Evolutionary conservation across 345 rosid species (phyloP).

Genomic region (Eucalyptus pauciflora): DNA sequence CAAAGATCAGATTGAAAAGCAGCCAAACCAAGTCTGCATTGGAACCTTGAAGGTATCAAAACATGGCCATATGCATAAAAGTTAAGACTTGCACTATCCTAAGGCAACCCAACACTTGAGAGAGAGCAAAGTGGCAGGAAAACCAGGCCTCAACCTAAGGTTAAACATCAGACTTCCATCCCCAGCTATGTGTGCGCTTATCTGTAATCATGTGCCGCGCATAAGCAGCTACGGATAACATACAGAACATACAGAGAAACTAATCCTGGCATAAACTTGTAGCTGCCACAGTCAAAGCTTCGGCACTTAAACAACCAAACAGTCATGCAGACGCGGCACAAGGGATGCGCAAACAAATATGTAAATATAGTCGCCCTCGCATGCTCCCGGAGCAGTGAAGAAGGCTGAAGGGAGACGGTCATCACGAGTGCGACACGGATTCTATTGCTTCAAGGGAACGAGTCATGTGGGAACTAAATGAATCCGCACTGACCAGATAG

Average conservation of each 20-base stretch:
- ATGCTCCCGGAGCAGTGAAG: background rate
- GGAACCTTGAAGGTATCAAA: background rate
- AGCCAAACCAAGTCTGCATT: background rate
- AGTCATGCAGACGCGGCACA: background rate
- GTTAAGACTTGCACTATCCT: background rate
- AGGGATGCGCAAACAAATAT: background rate
- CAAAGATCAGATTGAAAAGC: background rate
- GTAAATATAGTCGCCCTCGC: background rate
- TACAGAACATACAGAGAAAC: background rate
- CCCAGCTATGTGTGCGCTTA: background rate
- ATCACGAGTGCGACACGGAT: background rate
- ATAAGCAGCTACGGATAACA: background rate
- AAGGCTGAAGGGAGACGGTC: background rate
- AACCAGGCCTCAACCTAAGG: background rate
- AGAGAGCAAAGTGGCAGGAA: background rate
- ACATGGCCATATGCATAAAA: background rate
- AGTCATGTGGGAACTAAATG: slow-evolving; percentile 2
- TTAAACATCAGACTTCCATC: background rate
- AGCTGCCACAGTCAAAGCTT: background rate
- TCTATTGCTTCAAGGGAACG: slow-evolving; percentile 26
- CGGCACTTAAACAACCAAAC: background rate
- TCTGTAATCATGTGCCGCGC: background rate
- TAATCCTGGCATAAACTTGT: background rate
- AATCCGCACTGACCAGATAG: slow-evolving; percentile 10
- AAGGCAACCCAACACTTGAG: background rate